Conservation (phyloP, 2,329 filamentous ascomycete genomes). For the Chaetomium sp. region DNA sequence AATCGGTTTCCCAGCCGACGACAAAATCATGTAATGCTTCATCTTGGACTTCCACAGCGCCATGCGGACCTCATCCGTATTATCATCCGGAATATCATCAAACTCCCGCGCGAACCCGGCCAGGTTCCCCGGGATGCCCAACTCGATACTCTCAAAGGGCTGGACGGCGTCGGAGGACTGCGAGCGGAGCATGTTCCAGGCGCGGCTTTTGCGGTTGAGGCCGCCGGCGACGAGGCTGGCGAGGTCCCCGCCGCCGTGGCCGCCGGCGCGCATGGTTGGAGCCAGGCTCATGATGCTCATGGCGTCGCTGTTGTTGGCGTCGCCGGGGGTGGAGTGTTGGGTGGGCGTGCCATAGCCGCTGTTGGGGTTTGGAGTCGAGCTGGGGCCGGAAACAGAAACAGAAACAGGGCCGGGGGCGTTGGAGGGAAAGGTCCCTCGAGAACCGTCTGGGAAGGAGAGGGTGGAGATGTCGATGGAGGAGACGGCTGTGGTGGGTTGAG, state of each 20-base stretch:
- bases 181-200: conserved; percentile 60
- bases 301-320: conserved; percentile 61
- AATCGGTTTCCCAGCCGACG: conserved; percentile 92
- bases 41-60: conserved; percentile 81
- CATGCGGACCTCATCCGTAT: conserved; percentile 53
- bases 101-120: conserved; percentile 71
- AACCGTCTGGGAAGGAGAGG: conserved; percentile 64
- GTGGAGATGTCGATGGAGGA: conserved; percentile 77
- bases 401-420: conserved; percentile 27
- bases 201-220: conserved; percentile 56
- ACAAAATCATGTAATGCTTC: conserved; percentile 96
- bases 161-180: conserved; percentile 50
- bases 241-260: conserved; percentile 57
- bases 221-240: conserved; percentile 77
- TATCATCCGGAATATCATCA: conserved; percentile 54
- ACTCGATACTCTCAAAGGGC: conserved; percentile 51
- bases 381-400: neutral
- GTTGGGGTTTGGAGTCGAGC: conserved; percentile 34
- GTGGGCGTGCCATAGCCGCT: conserved; percentile 38
- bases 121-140: conserved; percentile 46
- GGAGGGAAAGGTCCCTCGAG: conserved; percentile 55
- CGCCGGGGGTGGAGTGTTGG: conserved; percentile 19
- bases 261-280: conserved; percentile 54
- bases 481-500: conserved; percentile 71
- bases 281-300: conserved; percentile 62